phyloP scores from a whole-genome alignment of 768 basidiomycete genomes.

The Mycena venus region DNA sequence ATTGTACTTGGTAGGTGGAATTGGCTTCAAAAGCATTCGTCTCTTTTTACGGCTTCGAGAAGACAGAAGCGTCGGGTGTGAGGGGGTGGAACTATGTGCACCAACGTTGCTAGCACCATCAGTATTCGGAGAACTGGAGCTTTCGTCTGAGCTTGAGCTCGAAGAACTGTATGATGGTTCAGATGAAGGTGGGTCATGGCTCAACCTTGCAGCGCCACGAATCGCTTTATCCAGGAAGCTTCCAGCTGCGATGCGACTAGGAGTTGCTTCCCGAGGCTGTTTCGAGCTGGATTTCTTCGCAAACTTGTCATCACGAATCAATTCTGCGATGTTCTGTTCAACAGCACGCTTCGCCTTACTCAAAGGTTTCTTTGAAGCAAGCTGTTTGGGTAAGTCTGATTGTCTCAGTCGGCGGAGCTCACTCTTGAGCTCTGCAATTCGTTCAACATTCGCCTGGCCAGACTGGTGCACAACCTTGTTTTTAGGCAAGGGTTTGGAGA shows the following conservation, averaged over 20 bases:
- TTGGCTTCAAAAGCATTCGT: slow-evolving; percentile 37
- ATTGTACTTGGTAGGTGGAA: slow-evolving; percentile 41
- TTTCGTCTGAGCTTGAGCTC: neutral
- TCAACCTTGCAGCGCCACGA: neutral
- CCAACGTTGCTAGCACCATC: neutral
- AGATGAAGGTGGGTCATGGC: too few relatives aligned
- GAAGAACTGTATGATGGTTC: slow-evolving; percentile 1
- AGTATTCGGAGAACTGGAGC: neutral
- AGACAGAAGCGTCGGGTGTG: neutral
- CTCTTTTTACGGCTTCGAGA: neutral
- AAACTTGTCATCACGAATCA: neutral
- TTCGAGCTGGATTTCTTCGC: neutral
- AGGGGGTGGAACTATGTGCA: neutral
- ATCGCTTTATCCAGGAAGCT: slow-evolving; percentile 6
- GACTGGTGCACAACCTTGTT: neutral
- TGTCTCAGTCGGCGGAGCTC: neutral
- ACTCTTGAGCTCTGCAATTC: neutral
- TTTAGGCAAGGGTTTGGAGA: neutral
- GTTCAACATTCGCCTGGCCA: slow-evolving; percentile 6
- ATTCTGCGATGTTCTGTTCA: neutral
- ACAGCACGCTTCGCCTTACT: neutral
- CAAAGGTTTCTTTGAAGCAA: neutral
- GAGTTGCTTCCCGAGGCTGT: neutral
- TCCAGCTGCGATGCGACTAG: slow-evolving; percentile 2
- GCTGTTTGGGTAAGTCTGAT: neutral